Evolutionary conservation across 768 basidiomycete genomes (phyloP), one percentile per base, ranked within the genome.

Genomic region (Tulasnella sp.): DNA sequence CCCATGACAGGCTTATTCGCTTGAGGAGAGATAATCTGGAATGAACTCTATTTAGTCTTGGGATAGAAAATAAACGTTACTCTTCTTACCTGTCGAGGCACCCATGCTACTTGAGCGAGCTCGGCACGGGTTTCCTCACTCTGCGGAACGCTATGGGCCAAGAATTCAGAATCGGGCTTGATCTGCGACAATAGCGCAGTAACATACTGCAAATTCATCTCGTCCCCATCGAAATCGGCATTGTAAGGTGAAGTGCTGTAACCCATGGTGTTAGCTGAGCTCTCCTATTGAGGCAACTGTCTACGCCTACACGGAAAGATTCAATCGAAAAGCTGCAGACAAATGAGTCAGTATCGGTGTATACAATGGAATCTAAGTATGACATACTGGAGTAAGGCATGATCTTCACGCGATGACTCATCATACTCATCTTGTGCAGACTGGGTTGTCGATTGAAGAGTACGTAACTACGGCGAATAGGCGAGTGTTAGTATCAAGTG

Each of bases 341-440:
- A 26, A 23, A 30, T 3, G 42, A 13, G 42, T 45, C 32, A 58
- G 38, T 43, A 56, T 32, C 61, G 38, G 53, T 56, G 19, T 66
- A 61, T 19, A 66, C 56, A 30, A 38, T 54, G 1, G 19, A 4
- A 24, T 34, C 7, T 29, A 41, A 29, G 41, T 56, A 48, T 24
- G 27, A 79, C 91, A 71, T 67, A 94, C 91, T 98, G 21, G 94
- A 98, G 73, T 98, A 97, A 11, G 90, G 88, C 93, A 98, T 96
- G 62, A 98, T 75, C 68, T 88, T 91, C 29, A 98, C 89, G 34
- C 94, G 84, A 75, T 98, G 96, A 72, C 89, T 89, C 96, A 98
- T 98, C 96, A 98, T 98, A 78, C 92, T 95, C 96, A 98, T 98
- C 73, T 99, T 99, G 73, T 99, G 96, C 72, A 98, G 73, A 79